Base-by-base conservation (phyloP, 225 moss, liverwort and hornwort species). In the Anthoceros angustus region DNA sequence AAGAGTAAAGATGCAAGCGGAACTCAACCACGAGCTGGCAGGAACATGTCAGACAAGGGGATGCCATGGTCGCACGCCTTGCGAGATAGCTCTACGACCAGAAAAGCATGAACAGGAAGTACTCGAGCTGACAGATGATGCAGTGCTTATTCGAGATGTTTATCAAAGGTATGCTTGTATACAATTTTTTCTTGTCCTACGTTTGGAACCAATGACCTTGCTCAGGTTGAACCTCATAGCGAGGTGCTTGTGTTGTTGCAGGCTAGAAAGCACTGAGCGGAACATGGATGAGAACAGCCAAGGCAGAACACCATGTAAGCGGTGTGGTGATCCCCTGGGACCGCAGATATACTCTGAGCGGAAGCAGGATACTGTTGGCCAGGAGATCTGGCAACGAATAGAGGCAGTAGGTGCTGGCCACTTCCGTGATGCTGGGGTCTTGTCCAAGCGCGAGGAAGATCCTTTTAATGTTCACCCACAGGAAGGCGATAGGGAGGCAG, bases 201-300 rank as follows among this genome's bases (percentile, higher is more conserved):
- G 42, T 63, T 26, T 43, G 4, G 9, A 55, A 49, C 46, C 9
- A 66, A n/a, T 65, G 25, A 65, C 23, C 24, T 71, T 43, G 12
- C 32, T 62, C 2, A 45, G 15, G 23, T 4, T 42, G 55, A 23
- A 18, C 7, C 18, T 55, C 18, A n/a, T 18, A 7, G 8, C 55
- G 23, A 23, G 55, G 55, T 9, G 55, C 61, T 16, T 42, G 21
- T 64, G 38, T 2, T 70, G 38, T 64, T 69, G 39, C 76, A 93
- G 89, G 88, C 80, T 41, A 85, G 80, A 76, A 85, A 81, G 76
- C 91, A 95, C 72, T 42, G 88, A 88, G 81, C 41, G 94, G 90
- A 63, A 95, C 74, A 75, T 91, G 88, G 18, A 91, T 70, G 24
- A 78, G 40, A 24, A 95, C 80, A 0, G 88, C 87, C 2, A 95